These are phyloP conservation scores for Thelonectria olida DNA, from an alignment of 2,329 filamentous ascomycete species.

Conservation along the genomic window DNA sequence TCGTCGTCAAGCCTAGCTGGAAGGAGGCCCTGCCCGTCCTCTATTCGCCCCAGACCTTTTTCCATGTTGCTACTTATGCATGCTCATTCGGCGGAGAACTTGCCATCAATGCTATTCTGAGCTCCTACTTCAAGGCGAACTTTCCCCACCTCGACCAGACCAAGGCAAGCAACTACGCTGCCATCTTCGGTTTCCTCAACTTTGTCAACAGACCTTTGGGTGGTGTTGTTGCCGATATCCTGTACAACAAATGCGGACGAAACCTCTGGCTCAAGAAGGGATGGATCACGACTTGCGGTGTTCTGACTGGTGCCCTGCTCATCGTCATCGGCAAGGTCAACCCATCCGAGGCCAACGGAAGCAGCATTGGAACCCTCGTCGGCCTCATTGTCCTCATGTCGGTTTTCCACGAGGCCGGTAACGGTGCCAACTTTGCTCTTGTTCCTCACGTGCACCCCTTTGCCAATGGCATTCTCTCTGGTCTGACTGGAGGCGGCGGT, in stretches of 20 bases:
- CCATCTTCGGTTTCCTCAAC: slow-evolving; percentile 82
- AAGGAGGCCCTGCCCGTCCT: slow-evolving; percentile 56
- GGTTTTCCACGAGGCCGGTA: slow-evolving; percentile 84
- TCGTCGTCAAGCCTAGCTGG: slow-evolving; percentile 65
- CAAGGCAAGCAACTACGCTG: slow-evolving; percentile 67
- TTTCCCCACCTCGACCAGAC: slow-evolving; percentile 67
- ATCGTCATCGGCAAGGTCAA: slow-evolving; percentile 72
- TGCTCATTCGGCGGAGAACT: slow-evolving; percentile 72
- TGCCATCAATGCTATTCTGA: slow-evolving; percentile 68
- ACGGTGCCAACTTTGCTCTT: slow-evolving; percentile 87
- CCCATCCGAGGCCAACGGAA: slow-evolving; percentile 60
- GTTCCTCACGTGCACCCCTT: slow-evolving; percentile 87
- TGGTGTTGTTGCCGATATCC: slow-evolving; percentile 63
- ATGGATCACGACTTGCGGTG: slow-evolving; percentile 65
- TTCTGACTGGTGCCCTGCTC: slow-evolving; percentile 66
- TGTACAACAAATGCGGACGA: slow-evolving; percentile 53
- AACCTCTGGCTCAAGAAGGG: slow-evolving; percentile 48
- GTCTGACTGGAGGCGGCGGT: slow-evolving; percentile 80
- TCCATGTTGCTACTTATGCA: slow-evolving; percentile 65
- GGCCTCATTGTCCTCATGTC: slow-evolving; percentile 81
- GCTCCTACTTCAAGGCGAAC: slow-evolving; percentile 67
- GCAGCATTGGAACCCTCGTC: slow-evolving; percentile 67
- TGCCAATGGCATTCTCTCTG: slow-evolving; percentile 82
- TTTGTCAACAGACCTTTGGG: slow-evolving; percentile 73
- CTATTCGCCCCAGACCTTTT: slow-evolving; percentile 63